phyloP scores from a whole-genome alignment of 1,284 basidiomycete species.

The Abortiporus biennis region DNA sequence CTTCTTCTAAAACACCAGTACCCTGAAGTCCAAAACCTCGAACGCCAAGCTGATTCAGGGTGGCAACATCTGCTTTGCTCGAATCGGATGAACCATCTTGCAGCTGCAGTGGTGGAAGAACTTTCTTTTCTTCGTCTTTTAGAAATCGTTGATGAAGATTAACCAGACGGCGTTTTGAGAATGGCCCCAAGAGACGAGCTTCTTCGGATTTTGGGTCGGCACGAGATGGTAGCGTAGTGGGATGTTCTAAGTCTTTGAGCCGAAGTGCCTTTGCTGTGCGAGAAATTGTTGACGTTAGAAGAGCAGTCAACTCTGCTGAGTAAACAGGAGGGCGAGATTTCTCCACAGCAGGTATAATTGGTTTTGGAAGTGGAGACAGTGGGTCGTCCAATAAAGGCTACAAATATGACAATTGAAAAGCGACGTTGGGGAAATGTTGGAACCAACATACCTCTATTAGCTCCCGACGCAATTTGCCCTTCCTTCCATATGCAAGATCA shows the following conservation, averaged over 20 bases:
- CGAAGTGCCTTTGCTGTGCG: slow-evolving; percentile 39
- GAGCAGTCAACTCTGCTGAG: slow-evolving; percentile 51
- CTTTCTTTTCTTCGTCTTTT: slow-evolving; percentile 43
- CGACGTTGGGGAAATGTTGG: slow-evolving; percentile 3
- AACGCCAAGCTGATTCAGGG: slow-evolving; percentile 20
- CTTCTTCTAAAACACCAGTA: slow-evolving; percentile 36
- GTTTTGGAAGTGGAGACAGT: slow-evolving; percentile 30
- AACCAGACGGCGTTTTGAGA: slow-evolving; percentile 65
- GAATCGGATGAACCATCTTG: slow-evolving; percentile 6
- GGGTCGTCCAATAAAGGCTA: slow-evolving; percentile 52
- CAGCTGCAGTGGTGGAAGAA: slow-evolving; percentile 55
- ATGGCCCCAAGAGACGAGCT: slow-evolving; percentile 50
- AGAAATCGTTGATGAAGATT: slow-evolving; percentile 72
- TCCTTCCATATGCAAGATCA: slow-evolving; percentile 73
- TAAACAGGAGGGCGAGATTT: slow-evolving; percentile 58
- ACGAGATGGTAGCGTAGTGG: slow-evolving; percentile 50
- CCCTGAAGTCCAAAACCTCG: slow-evolving; percentile 40
- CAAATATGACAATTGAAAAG: slow-evolving; percentile 9
- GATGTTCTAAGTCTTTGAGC: slow-evolving; percentile 33
- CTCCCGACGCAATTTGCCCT: slow-evolving; percentile 64
- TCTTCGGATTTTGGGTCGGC: slow-evolving; percentile 55
- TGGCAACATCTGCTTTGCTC: slow-evolving; percentile 9
- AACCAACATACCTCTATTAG: slow-evolving; percentile 44
- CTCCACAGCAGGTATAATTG: slow-evolving; percentile 45
- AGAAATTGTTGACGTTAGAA: slow-evolving; percentile 49